phyloP scores from a whole-genome alignment of 768 basidiomycete genomes.

The Podaxis sp. region DNA sequence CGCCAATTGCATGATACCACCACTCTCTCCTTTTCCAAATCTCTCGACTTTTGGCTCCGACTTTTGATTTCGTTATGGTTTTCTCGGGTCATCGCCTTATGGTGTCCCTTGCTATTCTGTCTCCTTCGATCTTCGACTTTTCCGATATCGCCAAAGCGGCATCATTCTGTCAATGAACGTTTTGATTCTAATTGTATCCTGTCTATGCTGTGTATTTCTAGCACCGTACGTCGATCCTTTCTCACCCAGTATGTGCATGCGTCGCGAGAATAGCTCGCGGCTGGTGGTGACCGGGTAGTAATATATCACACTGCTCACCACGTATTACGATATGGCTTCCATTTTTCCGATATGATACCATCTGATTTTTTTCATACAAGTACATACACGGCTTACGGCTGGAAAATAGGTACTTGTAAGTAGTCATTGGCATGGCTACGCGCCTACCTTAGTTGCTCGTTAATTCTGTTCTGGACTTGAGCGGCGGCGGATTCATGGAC shows the following conservation, averaged over 20 bases:
- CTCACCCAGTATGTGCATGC: conserved; percentile 17
- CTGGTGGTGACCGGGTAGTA: conserved; percentile 19
- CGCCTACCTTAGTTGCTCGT: neutral
- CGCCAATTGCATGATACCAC: conserved; percentile 19
- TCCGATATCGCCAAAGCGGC: conserved; percentile 15
- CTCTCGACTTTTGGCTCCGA: neutral
- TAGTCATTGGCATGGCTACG: neutral
- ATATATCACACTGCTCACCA: conserved; percentile 11
- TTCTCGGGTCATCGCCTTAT: conserved; percentile 5
- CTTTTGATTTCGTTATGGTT: conserved; percentile 11
- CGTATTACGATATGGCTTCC: conserved; percentile 3
- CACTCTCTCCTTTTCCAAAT: conserved; percentile 6
- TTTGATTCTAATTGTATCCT: neutral
- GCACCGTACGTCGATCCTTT: conserved; percentile 16
- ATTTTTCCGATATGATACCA: conserved; percentile 3
- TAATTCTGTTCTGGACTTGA: neutral
- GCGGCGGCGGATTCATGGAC: neutral
- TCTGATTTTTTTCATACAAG: neutral
- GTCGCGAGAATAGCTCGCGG: conserved; percentile 11
- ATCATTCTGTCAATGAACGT: neutral
- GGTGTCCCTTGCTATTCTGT: conserved; percentile 7
- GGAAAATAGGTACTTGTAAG: neutral
- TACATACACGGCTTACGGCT: conserved; percentile 7
- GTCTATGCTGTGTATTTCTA: conserved; percentile 29
- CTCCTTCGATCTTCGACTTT: conserved; percentile 4